These are phyloP conservation scores for Austropuccinia psidii DNA, from an alignment of 1,284 basidiomycete species.

Conservation along the genomic window DNA sequence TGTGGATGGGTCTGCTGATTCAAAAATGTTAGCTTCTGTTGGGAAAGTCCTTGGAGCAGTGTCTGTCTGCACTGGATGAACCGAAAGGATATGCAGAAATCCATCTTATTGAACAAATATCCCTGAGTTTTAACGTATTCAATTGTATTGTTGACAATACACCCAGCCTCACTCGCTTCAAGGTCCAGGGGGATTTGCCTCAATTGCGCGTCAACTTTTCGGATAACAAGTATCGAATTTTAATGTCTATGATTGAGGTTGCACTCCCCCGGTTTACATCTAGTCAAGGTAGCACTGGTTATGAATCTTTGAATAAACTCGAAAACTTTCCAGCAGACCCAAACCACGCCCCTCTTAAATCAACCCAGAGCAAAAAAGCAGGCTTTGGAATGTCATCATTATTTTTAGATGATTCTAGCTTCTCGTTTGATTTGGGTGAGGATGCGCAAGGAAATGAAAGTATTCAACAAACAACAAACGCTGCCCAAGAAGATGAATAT, in stretches of 20 bases:
- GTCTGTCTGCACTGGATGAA: constrained; percentile 62
- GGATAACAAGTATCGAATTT: constrained; percentile 86
- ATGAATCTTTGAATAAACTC: too few relatives aligned
- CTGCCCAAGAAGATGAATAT: constrained; percentile 57
- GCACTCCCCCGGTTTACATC: constrained; percentile 68
- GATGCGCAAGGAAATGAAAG: constrained; percentile 10
- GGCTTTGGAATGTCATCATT: constrained; percentile 29
- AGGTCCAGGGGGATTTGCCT: constrained; percentile 82
- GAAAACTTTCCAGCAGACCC: not conserved
- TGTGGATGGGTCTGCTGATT: too few relatives aligned
- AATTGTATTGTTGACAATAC: constrained; percentile 88
- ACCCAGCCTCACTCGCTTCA: constrained; percentile 78
- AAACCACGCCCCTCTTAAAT: constrained; percentile 13
- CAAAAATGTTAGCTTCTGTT: constrained; percentile 83
- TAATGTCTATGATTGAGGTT: constrained; percentile 89
- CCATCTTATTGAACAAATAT: constrained; percentile 88
- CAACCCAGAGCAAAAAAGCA: constrained; percentile 10
- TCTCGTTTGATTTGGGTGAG: constrained; percentile 23
- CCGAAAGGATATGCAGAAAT: constrained; percentile 52
- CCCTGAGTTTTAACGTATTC: constrained; percentile 80
- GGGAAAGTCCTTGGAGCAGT: constrained; percentile 73
- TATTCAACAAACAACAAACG: constrained; percentile 39
- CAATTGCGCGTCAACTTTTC: constrained; percentile 87
- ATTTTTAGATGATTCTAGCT: constrained; percentile 36
- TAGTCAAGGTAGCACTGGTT: too few relatives aligned